Evolutionary conservation across 306 rosid species (phyloP).

Genomic region (Cicer pinnatifidum): DNA sequence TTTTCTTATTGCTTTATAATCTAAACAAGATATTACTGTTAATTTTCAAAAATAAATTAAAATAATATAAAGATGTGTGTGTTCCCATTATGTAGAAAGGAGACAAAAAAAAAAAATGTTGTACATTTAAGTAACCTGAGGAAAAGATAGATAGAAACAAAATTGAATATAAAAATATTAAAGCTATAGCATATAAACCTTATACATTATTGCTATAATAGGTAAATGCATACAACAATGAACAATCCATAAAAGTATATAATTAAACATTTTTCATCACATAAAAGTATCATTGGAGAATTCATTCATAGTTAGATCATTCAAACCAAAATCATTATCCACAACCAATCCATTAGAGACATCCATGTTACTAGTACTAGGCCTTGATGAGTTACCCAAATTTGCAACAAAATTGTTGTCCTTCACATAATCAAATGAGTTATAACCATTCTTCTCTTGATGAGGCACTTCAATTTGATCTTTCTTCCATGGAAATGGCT

Average conservation of each 20-base stretch:
- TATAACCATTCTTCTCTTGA: constrained; percentile 40
- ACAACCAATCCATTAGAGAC: constrained; percentile 45
- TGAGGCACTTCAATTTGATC: constrained; percentile 33
- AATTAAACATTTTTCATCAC: constrained; percentile 35
- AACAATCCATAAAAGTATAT: constrained; percentile 18
- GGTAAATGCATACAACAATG: constrained; percentile 28
- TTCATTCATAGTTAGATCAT: constrained; percentile 46
- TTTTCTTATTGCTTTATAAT: neutral
- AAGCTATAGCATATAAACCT: neutral
- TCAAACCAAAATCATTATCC: constrained; percentile 45
- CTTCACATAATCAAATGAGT: constrained; percentile 37
- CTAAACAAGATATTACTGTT: neutral
- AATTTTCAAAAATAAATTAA: neutral
- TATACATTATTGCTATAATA: constrained; percentile 17
- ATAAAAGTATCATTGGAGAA: constrained; percentile 44
- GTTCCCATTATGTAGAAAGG: neutral
- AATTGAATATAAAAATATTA: constrained; percentile 10
- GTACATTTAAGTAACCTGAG: neutral
- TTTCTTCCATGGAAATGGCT: constrained; percentile 37
- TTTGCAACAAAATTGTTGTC: constrained; percentile 18
- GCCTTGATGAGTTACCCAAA: constrained; percentile 35
- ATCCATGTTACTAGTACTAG: constrained; percentile 40
- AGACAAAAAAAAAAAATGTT: neutral
- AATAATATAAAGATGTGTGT: neutral
- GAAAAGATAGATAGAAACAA: neutral